These are phyloP conservation scores for Allantophomopsis cytisporea DNA, from an alignment of 2,329 filamentous ascomycete genomes.

Conservation along the genomic window DNA sequence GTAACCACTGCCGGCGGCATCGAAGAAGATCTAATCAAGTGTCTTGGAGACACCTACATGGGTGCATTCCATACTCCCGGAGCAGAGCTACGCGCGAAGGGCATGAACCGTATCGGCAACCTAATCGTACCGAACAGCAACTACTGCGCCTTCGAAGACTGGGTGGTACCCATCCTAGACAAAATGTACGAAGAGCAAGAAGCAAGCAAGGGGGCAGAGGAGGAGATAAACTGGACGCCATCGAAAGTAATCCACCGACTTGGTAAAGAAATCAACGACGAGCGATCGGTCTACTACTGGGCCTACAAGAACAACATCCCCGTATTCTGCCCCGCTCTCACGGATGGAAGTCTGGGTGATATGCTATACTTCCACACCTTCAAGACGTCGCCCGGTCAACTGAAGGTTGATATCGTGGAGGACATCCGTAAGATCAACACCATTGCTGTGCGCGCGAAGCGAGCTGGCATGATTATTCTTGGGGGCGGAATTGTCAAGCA, in stretches of 20 bases:
- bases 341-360: constrained; percentile 87
- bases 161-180: constrained; percentile 92
- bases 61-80: constrained; percentile 72
- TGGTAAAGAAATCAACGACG: constrained; percentile 87
- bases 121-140: constrained; percentile 93
- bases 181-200: constrained; percentile 91
- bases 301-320: constrained; percentile 94
- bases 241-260: constrained; percentile 83
- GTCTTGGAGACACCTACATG: constrained; percentile 85
- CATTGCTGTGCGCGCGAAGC: constrained; percentile 73
- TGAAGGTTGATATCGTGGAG: constrained; percentile 83
- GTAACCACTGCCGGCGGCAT: constrained; percentile 93
- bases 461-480: constrained; percentile 88
- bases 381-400: constrained; percentile 67
- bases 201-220: constrained; percentile 52
- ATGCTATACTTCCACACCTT: constrained; percentile 99
- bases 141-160: constrained; percentile 96
- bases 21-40: constrained; percentile 98
- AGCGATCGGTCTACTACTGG: constrained; percentile 91
- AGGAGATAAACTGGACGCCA: constrained; percentile 80
- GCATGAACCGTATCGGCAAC: constrained; percentile 93
- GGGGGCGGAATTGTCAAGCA: constrained; percentile 96
- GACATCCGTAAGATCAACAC: constrained; percentile 92
- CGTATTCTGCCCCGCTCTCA: constrained; percentile 91
- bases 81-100: constrained; percentile 65